Evolutionary conservation across 805 yeast species (phyloP), one percentile per base, ranked within the genome.

Genomic region (Middelhovenomyces tepae): DNA sequence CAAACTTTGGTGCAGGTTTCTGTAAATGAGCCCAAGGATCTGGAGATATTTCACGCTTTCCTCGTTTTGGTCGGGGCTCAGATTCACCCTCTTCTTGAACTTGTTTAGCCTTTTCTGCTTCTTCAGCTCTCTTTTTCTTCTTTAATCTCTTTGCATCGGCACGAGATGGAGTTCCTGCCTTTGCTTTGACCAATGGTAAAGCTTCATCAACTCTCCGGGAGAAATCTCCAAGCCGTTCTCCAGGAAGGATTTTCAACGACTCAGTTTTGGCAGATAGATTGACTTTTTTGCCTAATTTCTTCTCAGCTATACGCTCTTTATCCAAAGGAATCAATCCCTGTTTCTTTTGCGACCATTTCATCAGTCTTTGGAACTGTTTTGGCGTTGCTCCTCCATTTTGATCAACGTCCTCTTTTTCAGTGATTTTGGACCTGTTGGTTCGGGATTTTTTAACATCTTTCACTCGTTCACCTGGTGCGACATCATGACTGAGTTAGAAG

Each of bases 11-110:
- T n/a, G 47, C 35, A 23, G 40, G 37, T 14, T 43, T 39, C n/a
- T 56, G 47, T 19, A 62, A 43, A 6, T 41, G 40, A 8, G 58
- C 58, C 65, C 65, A 62, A 3, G 65, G 62, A 44, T 62, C 67
- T n/a, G 65, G 67, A 7, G 62, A 60, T n/a, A 48, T 38, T 13
- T 48, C 59, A 30, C 55, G 39, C 38, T 40, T 42, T 32, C 32
- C 31, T 34, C 43, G 36, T 35, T 35, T 38, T 36, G 15, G 28
- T 14, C n/a, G 20, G 8, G 31, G 37, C 25, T 33, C 34, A 11
- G 17, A 10, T 7, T 42, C 45, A 5, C 43, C 50, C 9, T 54
- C 52, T 5, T 50, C 53, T 14, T 35, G 41, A 16, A 42, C 45
- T 11, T 39, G 31, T 10, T 40, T 34, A 26, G 29, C 29, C 35